A percentile compares a stretch with the other conserved stretches of the same genome.
Conservation (phyloP, 768 basidiomycete genomes). For the Russula emetica region DNA sequence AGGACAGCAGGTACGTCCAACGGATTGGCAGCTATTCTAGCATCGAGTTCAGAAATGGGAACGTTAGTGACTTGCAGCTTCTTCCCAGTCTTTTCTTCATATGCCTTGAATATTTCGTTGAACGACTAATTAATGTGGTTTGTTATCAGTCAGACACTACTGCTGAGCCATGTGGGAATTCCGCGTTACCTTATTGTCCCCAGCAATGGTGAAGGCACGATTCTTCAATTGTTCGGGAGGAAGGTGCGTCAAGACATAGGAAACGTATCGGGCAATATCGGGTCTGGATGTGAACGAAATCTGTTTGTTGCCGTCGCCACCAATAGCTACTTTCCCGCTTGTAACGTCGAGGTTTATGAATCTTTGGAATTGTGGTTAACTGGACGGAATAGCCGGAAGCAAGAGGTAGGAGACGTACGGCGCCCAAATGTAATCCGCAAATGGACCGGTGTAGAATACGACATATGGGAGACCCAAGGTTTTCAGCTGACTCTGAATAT, state of each 20-base stretch:
- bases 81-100: constrained; percentile 24
- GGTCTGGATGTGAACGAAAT: constrained; percentile 26
- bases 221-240: constrained; percentile 20
- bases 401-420: neutral
- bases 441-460: constrained; percentile 27
- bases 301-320: constrained; percentile 25
- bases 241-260: constrained; percentile 24
- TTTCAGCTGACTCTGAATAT: constrained; percentile 7
- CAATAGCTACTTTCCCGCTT: constrained; percentile 23
- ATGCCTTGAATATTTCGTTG: constrained; percentile 28
- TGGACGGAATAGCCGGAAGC: neutral
- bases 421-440: constrained; percentile 18
- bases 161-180: neutral
- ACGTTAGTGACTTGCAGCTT: constrained; percentile 26
- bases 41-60: constrained; percentile 20
- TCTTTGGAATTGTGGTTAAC: neutral
- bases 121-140: constrained; percentile 12
- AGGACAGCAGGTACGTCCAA: constrained; percentile 6
- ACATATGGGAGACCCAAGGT: constrained; percentile 23
- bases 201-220: constrained; percentile 12
- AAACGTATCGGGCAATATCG: constrained; percentile 26
- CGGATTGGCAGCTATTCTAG: constrained; percentile 15
- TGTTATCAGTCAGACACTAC: neutral
- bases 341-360: constrained; percentile 14
- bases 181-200: constrained; percentile 19